phyloP scores from a whole-genome alignment of 805 yeast genomes.

The Lachancea thermotolerans region DNA sequence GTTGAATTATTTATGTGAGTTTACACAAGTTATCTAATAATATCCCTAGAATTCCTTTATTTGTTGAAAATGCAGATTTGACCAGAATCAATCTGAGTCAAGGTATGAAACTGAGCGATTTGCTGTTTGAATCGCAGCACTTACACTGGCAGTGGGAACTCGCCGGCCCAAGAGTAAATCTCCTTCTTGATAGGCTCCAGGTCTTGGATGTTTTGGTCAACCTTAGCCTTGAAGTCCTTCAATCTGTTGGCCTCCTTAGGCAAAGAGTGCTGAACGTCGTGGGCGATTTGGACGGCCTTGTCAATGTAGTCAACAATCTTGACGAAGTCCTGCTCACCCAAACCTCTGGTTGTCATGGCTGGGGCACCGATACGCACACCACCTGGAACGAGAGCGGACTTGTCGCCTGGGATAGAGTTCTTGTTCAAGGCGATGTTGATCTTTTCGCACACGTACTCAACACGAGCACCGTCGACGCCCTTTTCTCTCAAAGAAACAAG shows the following conservation, averaged over 20 bases:
- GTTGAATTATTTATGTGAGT: conserved; percentile 5
- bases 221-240: conserved; percentile 88
- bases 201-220: conserved; percentile 65
- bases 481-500: conserved; percentile 82
- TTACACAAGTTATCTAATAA: conserved; percentile 1
- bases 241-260: conserved; percentile 92
- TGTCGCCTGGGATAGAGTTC: conserved; percentile 97
- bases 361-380: conserved; percentile 98
- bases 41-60: conserved; percentile 5
- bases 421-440: conserved; percentile 94
- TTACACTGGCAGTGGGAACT: conserved; percentile 63
- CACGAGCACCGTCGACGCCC: conserved; percentile 94
- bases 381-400: conserved; percentile 92
- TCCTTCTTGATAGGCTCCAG: conserved; percentile 64
- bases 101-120: not conserved
- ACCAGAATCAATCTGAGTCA: conserved; percentile 3
- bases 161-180: conserved; percentile 86
- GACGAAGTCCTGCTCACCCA: conserved; percentile 78
- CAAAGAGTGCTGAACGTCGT: conserved; percentile 64
- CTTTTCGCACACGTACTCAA: conserved; percentile 90
- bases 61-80: conserved; percentile 10
- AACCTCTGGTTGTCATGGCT: conserved; percentile 97
- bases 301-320: conserved; percentile 77
- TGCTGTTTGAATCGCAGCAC: not conserved
- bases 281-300: conserved; percentile 69